Conservation (phyloP, 164 flowering plant species). For the Paratinospora sagittata region DNA sequence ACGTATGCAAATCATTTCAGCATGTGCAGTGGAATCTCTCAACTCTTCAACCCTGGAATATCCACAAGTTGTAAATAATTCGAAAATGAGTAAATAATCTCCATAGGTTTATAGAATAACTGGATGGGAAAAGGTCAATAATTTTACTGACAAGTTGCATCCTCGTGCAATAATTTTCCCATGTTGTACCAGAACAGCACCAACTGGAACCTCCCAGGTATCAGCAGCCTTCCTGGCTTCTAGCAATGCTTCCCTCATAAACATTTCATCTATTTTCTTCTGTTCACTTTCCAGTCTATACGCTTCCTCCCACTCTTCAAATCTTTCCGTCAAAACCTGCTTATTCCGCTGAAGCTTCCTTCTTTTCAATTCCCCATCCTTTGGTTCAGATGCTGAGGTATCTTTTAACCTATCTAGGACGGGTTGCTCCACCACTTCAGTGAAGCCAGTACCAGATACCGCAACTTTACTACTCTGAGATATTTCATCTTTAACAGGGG, state of each 20-base stretch:
- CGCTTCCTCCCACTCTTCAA: slow-evolving; percentile 98
- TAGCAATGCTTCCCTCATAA: slow-evolving; percentile 85
- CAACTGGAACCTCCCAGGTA: slow-evolving; percentile 97
- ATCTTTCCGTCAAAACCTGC: slow-evolving; percentile 61
- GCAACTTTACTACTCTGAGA: slow-evolving; percentile 22
- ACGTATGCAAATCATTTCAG: slow-evolving; percentile 89
- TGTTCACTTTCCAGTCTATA: slow-evolving; percentile 66
- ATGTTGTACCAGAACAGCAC: slow-evolving; percentile 79
- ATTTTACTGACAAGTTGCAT: slow-evolving; percentile 68
- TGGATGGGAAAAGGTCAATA: background rate
- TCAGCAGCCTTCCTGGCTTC: slow-evolving; percentile 95
- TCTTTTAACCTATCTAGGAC: slow-evolving; percentile 17
- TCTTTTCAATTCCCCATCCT: slow-evolving; percentile 41
- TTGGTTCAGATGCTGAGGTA: slow-evolving; percentile 28
- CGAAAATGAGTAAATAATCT: background rate
- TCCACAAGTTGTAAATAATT: background rate
- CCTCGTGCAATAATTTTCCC: slow-evolving; percentile 93
- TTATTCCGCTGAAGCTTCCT: slow-evolving; percentile 55
- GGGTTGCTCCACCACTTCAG: slow-evolving; percentile 23
- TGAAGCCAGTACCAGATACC: slow-evolving; percentile 24
- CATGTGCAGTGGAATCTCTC: slow-evolving; percentile 94
- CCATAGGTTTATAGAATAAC: background rate
- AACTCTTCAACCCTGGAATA: slow-evolving; percentile 79
- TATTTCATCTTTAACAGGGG: slow-evolving; percentile 21
- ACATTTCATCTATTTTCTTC: slow-evolving; percentile 69